Conservation (phyloP, 768 basidiomycete genomes). For the Tricholoma bakamatsutake region DNA sequence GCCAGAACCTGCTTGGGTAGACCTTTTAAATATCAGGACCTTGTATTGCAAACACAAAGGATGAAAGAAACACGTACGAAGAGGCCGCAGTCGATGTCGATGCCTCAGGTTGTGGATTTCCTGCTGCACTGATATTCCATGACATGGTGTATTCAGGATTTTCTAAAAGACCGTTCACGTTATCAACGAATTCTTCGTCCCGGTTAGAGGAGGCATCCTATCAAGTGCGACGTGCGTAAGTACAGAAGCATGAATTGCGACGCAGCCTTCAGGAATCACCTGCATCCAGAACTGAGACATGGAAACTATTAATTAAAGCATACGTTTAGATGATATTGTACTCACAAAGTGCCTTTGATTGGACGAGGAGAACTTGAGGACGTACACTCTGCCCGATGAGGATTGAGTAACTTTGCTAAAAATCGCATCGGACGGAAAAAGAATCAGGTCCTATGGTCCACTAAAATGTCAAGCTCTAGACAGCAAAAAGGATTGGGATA, state of each 20-base stretch:
- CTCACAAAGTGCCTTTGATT: slow-evolving; percentile 86
- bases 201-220: slow-evolving; percentile 64
- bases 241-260: not conserved
- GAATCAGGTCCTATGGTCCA: slow-evolving; percentile 64
- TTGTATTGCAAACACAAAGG: not conserved
- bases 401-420: slow-evolving; percentile 73
- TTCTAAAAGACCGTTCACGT: slow-evolving; percentile 64
- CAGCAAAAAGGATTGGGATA: not conserved
- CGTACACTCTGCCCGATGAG: slow-evolving; percentile 63
- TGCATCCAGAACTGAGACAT: slow-evolving; percentile 77
- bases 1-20: slow-evolving; percentile 12
- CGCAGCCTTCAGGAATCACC: slow-evolving; percentile 32
- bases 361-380: slow-evolving; percentile 89
- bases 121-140: slow-evolving; percentile 41
- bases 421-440: slow-evolving; percentile 82
- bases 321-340: slow-evolving; percentile 11
- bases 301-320: not conserved
- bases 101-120: slow-evolving; percentile 32
- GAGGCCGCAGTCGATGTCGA: slow-evolving; percentile 39
- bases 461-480: not conserved
- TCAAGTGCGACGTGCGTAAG: not conserved
- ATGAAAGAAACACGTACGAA: slow-evolving; percentile 20
- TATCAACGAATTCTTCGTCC: slow-evolving; percentile 68
- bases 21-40: slow-evolving; percentile 1
- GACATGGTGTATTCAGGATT: slow-evolving; percentile 58